These are phyloP conservation scores for Globisporangium megalacanthum DNA, from an alignment of 352 stramenopile genomes.

Conservation along the genomic window DNA sequence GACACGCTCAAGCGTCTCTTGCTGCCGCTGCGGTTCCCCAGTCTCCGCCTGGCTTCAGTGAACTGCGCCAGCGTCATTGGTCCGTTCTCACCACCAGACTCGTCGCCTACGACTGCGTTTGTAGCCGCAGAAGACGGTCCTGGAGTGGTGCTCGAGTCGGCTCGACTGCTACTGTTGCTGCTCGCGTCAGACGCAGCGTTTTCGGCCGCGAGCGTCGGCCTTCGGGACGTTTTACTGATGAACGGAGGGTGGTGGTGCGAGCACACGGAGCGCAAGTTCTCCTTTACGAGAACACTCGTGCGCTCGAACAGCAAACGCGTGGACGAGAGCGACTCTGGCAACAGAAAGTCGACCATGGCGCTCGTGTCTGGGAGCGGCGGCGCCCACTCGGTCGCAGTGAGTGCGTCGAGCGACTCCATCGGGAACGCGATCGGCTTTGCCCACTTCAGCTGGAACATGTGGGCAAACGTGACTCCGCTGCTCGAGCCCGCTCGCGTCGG, in stretches of 20 bases:
- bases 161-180: background rate
- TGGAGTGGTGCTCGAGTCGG: background rate
- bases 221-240: slow-evolving; percentile 5
- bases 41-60: slow-evolving; percentile 22
- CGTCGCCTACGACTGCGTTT: too few species aligned
- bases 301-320: slow-evolving; percentile 31
- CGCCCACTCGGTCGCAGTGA: slow-evolving; percentile 26
- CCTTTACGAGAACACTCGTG: slow-evolving; percentile 28
- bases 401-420: slow-evolving; percentile 23
- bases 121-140: background rate
- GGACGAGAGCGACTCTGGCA: slow-evolving; percentile 10
- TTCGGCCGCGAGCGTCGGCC: background rate
- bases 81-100: slow-evolving; percentile 9
- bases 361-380: slow-evolving; percentile 37
- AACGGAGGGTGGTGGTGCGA: slow-evolving; percentile 20
- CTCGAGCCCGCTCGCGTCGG: slow-evolving; percentile 1
- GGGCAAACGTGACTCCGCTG: slow-evolving; percentile 1
- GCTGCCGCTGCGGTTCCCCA: slow-evolving; percentile 14
- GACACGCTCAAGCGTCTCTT: slow-evolving; percentile 13
- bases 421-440: slow-evolving; percentile 35
- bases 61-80: slow-evolving; percentile 34
- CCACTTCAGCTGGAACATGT: slow-evolving; percentile 30
- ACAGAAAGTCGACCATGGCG: slow-evolving; percentile 29
- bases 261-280: slow-evolving; percentile 23
- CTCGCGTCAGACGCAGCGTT: background rate